Evolutionary conservation across 305 asterid species (phyloP).

Genomic region (Stenogyne calaminthoides): DNA sequence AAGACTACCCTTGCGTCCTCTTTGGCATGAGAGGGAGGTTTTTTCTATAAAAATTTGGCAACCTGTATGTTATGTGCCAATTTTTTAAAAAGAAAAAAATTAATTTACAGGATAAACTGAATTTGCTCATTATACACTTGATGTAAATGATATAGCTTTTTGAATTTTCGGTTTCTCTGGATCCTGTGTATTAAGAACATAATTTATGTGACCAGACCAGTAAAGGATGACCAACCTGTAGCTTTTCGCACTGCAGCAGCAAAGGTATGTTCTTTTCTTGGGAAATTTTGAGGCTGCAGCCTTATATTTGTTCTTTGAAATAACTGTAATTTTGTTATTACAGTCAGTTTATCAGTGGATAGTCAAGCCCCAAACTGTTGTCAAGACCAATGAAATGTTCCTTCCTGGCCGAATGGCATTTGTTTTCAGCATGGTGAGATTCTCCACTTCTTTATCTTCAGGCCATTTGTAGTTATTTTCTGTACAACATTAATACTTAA

Average conservation of each 20-base stretch:
- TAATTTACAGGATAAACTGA: background rate
- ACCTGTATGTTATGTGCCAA: slow-evolving; percentile 2
- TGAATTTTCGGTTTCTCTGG: slow-evolving; percentile 14
- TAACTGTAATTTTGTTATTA: slow-evolving; percentile 27
- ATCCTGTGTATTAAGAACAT: slow-evolving; percentile 24
- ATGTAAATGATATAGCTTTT: slow-evolving; percentile 5
- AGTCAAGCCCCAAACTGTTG: slow-evolving; percentile 84
- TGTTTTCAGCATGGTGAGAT: slow-evolving; percentile 77
- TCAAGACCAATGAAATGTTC: slow-evolving; percentile 95
- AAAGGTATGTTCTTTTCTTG: slow-evolving; percentile 50
- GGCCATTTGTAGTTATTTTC: slow-evolving; percentile 6
- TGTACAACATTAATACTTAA: background rate
- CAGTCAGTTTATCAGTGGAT: slow-evolving; percentile 95
- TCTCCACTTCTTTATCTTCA: background rate
- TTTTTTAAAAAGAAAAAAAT: too few species aligned
- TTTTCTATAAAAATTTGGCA: background rate
- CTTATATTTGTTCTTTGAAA: slow-evolving; percentile 26
- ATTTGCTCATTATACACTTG: slow-evolving; percentile 6
- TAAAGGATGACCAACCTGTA: slow-evolving; percentile 77
- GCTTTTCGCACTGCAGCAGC: slow-evolving; percentile 87
- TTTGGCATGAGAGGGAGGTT: background rate
- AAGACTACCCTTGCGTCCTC: background rate
- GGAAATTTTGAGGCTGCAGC: slow-evolving; percentile 19
- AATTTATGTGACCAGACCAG: slow-evolving; percentile 53
- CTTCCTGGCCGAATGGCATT: slow-evolving; percentile 99